phyloP scores from a whole-genome alignment of 495 filamentous ascomycete genomes.

The Trichoderma gamsii region DNA sequence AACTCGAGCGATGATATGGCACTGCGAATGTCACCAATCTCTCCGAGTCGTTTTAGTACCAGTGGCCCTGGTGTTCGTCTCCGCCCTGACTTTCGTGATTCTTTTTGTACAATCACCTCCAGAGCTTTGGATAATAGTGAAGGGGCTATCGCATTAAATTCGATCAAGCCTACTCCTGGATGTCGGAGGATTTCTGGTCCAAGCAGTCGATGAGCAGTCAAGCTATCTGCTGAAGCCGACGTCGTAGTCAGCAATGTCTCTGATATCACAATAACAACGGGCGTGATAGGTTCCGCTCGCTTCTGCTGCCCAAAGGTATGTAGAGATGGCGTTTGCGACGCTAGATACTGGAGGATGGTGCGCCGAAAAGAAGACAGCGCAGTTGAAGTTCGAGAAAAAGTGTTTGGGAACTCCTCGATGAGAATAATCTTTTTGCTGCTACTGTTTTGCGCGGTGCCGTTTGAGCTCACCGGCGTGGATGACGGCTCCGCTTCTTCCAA shows the following conservation, averaged over 20 bases:
- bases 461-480: slow-evolving; percentile 8
- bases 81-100: slow-evolving; percentile 63
- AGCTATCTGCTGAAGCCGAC: slow-evolving; percentile 72
- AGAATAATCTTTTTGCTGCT: slow-evolving; percentile 55
- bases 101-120: slow-evolving; percentile 70
- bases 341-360: slow-evolving; percentile 68
- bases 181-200: slow-evolving; percentile 79
- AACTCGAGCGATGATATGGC: slow-evolving; percentile 87
- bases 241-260: slow-evolving; percentile 75
- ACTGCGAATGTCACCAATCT: slow-evolving; percentile 86
- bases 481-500: slow-evolving; percentile 28
- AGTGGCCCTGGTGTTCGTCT: slow-evolving; percentile 60
- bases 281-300: slow-evolving; percentile 46
- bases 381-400: slow-evolving; percentile 60
- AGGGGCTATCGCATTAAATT: slow-evolving; percentile 87
- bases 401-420: slow-evolving; percentile 92
- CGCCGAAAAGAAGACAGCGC: slow-evolving; percentile 67
- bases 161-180: slow-evolving; percentile 66
- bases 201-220: slow-evolving; percentile 82
- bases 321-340: slow-evolving; percentile 47
- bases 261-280: slow-evolving; percentile 83
- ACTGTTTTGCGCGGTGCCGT: slow-evolving; percentile 1
- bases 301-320: slow-evolving; percentile 28
- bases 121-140: slow-evolving; percentile 82
- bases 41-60: slow-evolving; percentile 68